Evolutionary conservation across 441 rosid genomes (phyloP).

Genomic region (Corymbia citriodora): DNA sequence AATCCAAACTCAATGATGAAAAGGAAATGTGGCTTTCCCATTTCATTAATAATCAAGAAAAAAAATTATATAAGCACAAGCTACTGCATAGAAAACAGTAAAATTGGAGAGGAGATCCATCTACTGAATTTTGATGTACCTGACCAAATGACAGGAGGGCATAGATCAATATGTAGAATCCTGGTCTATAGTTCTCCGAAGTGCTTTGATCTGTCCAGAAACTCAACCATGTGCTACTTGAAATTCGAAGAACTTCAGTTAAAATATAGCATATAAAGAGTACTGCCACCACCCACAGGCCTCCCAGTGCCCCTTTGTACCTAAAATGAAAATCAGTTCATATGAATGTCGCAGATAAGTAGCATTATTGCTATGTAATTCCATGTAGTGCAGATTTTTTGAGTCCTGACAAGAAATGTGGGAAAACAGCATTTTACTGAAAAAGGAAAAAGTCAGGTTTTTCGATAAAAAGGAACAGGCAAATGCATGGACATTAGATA

Average conservation of each 20-base stretch:
- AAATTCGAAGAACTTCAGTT: constrained; percentile 83
- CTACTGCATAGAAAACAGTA: not conserved
- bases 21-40: not conserved
- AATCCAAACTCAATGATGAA: not conserved
- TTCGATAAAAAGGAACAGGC: not conserved
- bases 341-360: not conserved
- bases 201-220: constrained; percentile 87
- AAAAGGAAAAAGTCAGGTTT: not conserved
- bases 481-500: not conserved
- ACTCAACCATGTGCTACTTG: constrained; percentile 98
- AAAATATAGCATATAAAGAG: constrained; percentile 72
- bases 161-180: constrained; percentile 72
- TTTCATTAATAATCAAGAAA: not conserved
- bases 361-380: not conserved
- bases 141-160: constrained; percentile 77
- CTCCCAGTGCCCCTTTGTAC: constrained; percentile 97
- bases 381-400: not conserved
- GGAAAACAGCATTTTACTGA: not conserved
- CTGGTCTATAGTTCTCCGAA: constrained; percentile 50
- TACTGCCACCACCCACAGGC: constrained; percentile 83
- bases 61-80: not conserved
- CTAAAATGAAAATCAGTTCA: constrained; percentile 28
- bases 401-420: not conserved
- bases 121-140: constrained; percentile 39
- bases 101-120: not conserved